Percentiles rank a stretch among this genome's conserved stretches.
phyloP scores from a whole-genome alignment of 192 early-diverging fungal genomes.

The Spinellus fusiger region DNA sequence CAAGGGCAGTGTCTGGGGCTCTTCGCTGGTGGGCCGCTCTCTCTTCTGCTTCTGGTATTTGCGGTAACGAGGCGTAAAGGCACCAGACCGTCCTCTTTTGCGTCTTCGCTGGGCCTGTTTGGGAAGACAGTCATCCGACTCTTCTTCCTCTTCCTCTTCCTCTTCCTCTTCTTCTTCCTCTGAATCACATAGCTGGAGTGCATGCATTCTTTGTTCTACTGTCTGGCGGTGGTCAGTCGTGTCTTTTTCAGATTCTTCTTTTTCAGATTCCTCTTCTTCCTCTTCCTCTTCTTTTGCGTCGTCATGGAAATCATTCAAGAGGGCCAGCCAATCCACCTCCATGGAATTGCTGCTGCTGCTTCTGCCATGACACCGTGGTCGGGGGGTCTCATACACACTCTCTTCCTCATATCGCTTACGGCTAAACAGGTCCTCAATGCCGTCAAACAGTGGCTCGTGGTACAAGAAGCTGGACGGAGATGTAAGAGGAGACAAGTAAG shows the following conservation, averaged over 20 bases:
- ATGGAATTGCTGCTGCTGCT: background rate
- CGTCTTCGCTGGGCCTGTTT: constrained; percentile 1
- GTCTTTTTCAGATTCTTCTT: background rate
- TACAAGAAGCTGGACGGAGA: constrained; percentile 10
- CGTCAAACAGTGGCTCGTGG: constrained; percentile 10
- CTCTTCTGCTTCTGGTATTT: constrained; percentile 13
- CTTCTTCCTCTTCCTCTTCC: background rate
- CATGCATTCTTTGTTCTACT: background rate
- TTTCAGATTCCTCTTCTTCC: background rate
- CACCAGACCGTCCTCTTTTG: background rate
- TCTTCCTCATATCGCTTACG: background rate
- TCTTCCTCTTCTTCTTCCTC: background rate
- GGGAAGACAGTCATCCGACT: background rate
- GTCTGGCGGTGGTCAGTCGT: background rate
- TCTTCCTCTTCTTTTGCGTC: constrained; percentile 7
- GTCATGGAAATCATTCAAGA: constrained; percentile 5
- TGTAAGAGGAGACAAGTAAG: constrained; percentile 12
- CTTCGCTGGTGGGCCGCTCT: background rate
- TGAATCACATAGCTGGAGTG: constrained; percentile 2
- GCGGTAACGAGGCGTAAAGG: constrained; percentile 10
- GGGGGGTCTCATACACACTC: background rate
- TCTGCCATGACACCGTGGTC: background rate
- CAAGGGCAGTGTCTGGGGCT: background rate
- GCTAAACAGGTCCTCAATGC: constrained; percentile 3
- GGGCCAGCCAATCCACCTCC: constrained; percentile 12